Percentiles rank a stretch among this genome's conserved stretches.
Evolutionary conservation across 768 basidiomycete species (phyloP).

Genomic region (Russula lepida): DNA sequence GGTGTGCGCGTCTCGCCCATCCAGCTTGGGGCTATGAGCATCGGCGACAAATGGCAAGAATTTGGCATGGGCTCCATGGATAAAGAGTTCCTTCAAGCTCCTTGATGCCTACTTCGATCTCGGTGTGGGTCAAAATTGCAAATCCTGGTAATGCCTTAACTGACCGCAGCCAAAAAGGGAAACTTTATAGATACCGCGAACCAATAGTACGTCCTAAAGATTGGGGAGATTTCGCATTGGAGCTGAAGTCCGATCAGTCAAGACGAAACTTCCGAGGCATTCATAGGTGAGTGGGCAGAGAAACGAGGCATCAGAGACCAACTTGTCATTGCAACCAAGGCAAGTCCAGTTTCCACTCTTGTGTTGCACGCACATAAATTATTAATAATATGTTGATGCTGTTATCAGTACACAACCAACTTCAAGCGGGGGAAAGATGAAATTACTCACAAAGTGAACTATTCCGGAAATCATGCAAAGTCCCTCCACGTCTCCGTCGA

Average conservation of each 20-base stretch:
- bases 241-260: slow-evolving; percentile 15
- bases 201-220: slow-evolving; percentile 27
- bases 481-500: slow-evolving; percentile 28
- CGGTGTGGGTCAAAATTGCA: slow-evolving; percentile 15
- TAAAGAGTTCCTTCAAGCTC: slow-evolving; percentile 32
- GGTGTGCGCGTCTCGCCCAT: slow-evolving; percentile 34
- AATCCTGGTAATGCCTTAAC: not conserved
- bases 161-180: slow-evolving; percentile 10
- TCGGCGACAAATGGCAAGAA: slow-evolving; percentile 32
- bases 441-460: slow-evolving; percentile 32
- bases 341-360: not conserved
- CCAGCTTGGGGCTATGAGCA: slow-evolving; percentile 32
- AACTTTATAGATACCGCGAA: slow-evolving; percentile 33
- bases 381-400: not conserved
- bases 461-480: slow-evolving; percentile 35
- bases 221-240: no score
- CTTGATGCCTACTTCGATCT: slow-evolving; percentile 33
- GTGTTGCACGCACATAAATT: not conserved
- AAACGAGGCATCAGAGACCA: slow-evolving; percentile 30
- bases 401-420: slow-evolving; percentile 24
- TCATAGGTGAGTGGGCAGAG: slow-evolving; percentile 37
- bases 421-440: slow-evolving; percentile 19
- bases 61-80: slow-evolving; percentile 28
- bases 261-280: slow-evolving; percentile 27
- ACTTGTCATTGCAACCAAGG: slow-evolving; percentile 29